Base-by-base conservation (phyloP, 2,329 filamentous ascomycete genomes). In the Mycosphaerella sp. region DNA sequence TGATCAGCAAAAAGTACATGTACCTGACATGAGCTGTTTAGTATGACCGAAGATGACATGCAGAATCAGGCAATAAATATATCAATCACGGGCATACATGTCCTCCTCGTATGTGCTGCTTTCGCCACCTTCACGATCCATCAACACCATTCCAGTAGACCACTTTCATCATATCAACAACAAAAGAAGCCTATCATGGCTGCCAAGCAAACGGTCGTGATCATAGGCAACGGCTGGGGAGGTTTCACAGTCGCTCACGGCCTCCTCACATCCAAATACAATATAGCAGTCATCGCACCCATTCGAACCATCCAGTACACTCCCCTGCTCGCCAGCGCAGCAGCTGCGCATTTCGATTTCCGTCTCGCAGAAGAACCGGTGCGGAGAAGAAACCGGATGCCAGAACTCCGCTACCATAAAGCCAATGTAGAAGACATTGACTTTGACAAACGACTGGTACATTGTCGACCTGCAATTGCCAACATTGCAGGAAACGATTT, bases 331-430 rank as follows among this genome's bases (percentile, higher is more conserved):
- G 73, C 74, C 9, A 73, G 70, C 45, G 74, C 73, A 17, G 74
- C 74, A 6, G 73, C 71, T 43, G 73, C 72, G 1, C 67, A 75
- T 31, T 76, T 75, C 66, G 69, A 75, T 50, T 74, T 75, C 56
- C 67, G 51, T 21, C 67, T 76, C 1, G 73, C 74, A 17, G 74
- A 76, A 58, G 74, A 76, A 58, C 72, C 73, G 0, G 61, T 76
- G 5, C 67, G 73, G 9, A 64, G 70, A 17, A 66, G 69, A 39
- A 60, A 65, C 34, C 61, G 67, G 6, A 43, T 46, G 6, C 56
- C 59, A 14, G 54, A 45, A 23, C 52, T 64, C 8, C 29, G 52
- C 14, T 64, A 64, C 48, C 66, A 72, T 64, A 75, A 76, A 61
- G 74, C 73, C 26, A 64, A 63, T 14, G 74, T 72, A 4, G 60